Evolutionary conservation across 106 monocot genomes (phyloP), one percentile per base, ranked within the genome.

Genomic region (Platanthera guangdongensis): DNA sequence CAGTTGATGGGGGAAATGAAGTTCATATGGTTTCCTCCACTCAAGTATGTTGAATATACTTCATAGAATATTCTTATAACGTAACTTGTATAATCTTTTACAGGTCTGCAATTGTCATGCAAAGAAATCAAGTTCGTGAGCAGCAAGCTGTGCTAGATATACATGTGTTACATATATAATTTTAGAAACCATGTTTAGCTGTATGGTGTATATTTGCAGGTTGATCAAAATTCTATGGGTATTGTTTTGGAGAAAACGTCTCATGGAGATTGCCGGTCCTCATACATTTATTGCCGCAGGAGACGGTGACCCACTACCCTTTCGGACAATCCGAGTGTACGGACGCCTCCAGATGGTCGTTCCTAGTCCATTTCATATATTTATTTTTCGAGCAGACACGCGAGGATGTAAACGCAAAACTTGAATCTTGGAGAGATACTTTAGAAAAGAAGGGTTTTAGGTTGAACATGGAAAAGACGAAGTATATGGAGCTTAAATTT

Each of bases 21-120:
- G 86, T 99, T 74, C 99, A 99, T 82, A 88, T 99, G 99, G 81
- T 99, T 78, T 92, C 94, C n/a, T 94, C 94, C 18, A 99, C 99
- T 77, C 99, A 99, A 81, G 96, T 93, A 91, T 51, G 84, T 78
- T 72, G 13, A 70, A 48, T 46, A 46, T 70, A 48, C 47, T 70
- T 48, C 1, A 48, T 14, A 2, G n/a, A 16, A 30, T 30, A 16
- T 16, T 70, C 47, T 8, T 47, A 10, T 18, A 18, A 15, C 7
- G 70, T 21, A 0, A 11, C 18, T 70, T 70, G 47, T 70, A 46
- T 48, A 12, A 47, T 70, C 14, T 70, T 8, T 16, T 9, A 70
- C 47, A 70, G 47, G 48, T 70, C 46, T 70, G 4, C 47, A 70
- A 48, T 48, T 70, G 0, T 3, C 8, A 70, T 39, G n/a, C 70